Percentiles rank a stretch among this genome's conserved stretches.
Evolutionary conservation across 352 stramenopile genomes (phyloP).

Genomic region (Pythium rishiriense): DNA sequence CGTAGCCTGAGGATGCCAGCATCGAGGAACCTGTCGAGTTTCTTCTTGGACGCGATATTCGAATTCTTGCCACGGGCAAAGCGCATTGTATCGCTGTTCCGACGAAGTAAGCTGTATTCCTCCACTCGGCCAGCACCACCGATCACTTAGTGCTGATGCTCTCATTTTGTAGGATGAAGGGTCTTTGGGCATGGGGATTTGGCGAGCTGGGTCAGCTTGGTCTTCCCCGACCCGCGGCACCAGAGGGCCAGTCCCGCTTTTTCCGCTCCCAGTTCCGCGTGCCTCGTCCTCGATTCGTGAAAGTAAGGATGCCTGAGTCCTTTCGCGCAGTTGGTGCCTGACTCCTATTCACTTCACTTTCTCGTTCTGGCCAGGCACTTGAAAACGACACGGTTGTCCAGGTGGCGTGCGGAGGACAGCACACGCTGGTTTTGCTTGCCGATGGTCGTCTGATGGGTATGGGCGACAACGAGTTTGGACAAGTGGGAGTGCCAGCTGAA

Average conservation of each 20-base stretch:
- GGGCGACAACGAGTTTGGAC: slow-evolving; percentile 74
- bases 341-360: too few relatives aligned
- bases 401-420: slow-evolving; percentile 65
- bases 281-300: slow-evolving; percentile 61
- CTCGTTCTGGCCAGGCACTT: slow-evolving; percentile 37
- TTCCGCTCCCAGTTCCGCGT: slow-evolving; percentile 80
- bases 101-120: slow-evolving; percentile 35
- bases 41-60: slow-evolving; percentile 71
- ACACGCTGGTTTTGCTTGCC: slow-evolving; percentile 67
- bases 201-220: slow-evolving; percentile 72
- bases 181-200: slow-evolving; percentile 77
- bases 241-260: slow-evolving; percentile 69
- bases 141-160: neutral
- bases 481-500: slow-evolving; percentile 48
- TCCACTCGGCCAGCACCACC: neutral
- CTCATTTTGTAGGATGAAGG: slow-evolving; percentile 43
- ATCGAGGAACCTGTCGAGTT: slow-evolving; percentile 73
- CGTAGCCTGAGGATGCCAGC: slow-evolving; percentile 39
- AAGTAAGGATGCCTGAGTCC: too few relatives aligned
- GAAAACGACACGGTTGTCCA: slow-evolving; percentile 52
- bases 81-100: slow-evolving; percentile 57
- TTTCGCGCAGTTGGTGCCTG: too few relatives aligned
- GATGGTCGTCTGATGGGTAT: slow-evolving; percentile 66
- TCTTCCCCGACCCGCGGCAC: slow-evolving; percentile 52
- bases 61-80: slow-evolving; percentile 53